phyloP scores from a whole-genome alignment of 176 grass and related monocot genomes.

The Oryza meridionalis region DNA sequence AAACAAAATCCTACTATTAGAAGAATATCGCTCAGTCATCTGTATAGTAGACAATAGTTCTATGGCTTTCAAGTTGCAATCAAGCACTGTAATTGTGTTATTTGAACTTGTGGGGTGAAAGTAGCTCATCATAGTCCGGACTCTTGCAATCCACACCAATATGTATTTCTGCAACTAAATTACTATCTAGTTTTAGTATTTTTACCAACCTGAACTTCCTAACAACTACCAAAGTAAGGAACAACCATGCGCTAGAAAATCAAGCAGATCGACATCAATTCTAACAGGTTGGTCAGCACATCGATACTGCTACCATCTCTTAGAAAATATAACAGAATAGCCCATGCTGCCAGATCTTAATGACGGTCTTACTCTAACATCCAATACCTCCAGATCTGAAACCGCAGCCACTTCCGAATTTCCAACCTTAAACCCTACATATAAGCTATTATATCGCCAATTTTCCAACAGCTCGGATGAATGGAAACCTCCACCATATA shows the following conservation, averaged over 20 bases:
- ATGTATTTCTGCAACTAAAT: background rate
- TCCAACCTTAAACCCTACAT: slow-evolving; percentile 32
- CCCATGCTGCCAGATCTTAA: slow-evolving; percentile 7
- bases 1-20: slow-evolving; percentile 23
- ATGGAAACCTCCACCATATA: background rate
- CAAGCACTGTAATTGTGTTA: background rate
- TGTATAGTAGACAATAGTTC: background rate
- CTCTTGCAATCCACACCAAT: slow-evolving; percentile 6
- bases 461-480: background rate
- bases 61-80: background rate
- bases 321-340: background rate
- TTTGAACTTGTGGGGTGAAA: slow-evolving; percentile 27
- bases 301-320: background rate
- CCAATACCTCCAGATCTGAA: slow-evolving; percentile 26
- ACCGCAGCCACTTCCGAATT: background rate
- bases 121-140: background rate
- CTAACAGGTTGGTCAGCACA: background rate
- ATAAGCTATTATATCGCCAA: background rate
- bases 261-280: slow-evolving; percentile 11
- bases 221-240: background rate
- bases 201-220: slow-evolving; percentile 3
- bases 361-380: background rate
- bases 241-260: background rate
- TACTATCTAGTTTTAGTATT: no score
- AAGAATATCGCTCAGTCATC: background rate